Percentiles rank a stretch among this genome's conserved stretches.
phyloP scores from a whole-genome alignment of 2,329 filamentous ascomycete genomes.

The Blastomyces percursus region DNA sequence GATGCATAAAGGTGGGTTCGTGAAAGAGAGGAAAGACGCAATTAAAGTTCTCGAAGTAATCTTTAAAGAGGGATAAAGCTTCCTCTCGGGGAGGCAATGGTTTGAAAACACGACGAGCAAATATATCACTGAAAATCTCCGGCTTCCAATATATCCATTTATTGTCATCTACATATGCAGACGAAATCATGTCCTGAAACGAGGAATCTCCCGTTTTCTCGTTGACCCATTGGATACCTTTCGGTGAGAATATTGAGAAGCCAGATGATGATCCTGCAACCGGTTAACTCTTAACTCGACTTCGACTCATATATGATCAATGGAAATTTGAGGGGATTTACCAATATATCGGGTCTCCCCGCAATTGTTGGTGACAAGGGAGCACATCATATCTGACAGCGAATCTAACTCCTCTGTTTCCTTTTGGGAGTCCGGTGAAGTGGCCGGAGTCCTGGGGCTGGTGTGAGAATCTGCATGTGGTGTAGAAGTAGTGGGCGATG shows the following conservation, averaged over 20 bases:
- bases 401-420: constrained; percentile 62
- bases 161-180: constrained; percentile 82
- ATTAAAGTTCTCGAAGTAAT: constrained; percentile 98
- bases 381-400: constrained; percentile 98
- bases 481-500: constrained; percentile 33
- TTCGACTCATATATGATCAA: constrained; percentile 15
- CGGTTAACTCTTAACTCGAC: neutral
- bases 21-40: constrained; percentile 97
- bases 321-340: constrained; percentile 29
- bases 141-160: constrained; percentile 98
- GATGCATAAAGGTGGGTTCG: constrained; percentile 95
- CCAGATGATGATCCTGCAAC: constrained; percentile 84
- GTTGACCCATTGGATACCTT: constrained; percentile 97
- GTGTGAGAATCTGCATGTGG: constrained; percentile 38
- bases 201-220: constrained; percentile 92
- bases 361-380: constrained; percentile 83
- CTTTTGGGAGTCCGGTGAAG: constrained; percentile 44
- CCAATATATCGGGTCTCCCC: constrained; percentile 95
- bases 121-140: constrained; percentile 91
- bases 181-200: constrained; percentile 88
- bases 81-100: constrained; percentile 77
- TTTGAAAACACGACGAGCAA: constrained; percentile 72
- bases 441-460: constrained; percentile 41
- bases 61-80: constrained; percentile 73
- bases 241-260: constrained; percentile 97